Evolutionary conservation across 2,329 filamentous ascomycete species (phyloP), one percentile per base, ranked within the genome.

Genomic region (Trichophyton equinum): DNA sequence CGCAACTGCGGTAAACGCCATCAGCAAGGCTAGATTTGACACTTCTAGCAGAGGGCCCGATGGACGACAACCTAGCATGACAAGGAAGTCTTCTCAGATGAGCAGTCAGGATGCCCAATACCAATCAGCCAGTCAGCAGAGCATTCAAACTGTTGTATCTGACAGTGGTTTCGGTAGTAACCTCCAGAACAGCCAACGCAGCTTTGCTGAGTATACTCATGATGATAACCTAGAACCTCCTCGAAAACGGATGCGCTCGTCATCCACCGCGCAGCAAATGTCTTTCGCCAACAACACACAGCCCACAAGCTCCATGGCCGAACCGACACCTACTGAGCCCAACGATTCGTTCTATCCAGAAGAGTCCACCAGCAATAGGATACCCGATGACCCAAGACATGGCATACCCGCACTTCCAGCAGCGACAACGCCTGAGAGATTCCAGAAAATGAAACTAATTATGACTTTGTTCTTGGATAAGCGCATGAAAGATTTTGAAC

Each of bases 21-120:
- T 99, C 74, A 96, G 89, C 81, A 96, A 97, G 77, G 92, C 94
- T 15, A 84, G 92, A 11, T 87, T 96, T 68, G 91, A 96, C 71
- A 96, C 91, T 1, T 86, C 82, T 6, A 87, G 87, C 3, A 80
- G 88, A 55, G 74, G 75, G 36, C 85, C 82, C 66, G 84, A 85
- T 7, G 83, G 83, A 1, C 81, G 85, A 25, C 81, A 85, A 47
- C 83, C 87, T 0, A 81, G 85, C 42, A 85, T 86, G 66, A 87
- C 88, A 67, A 85, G 84, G 69, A 82, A 87, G 61, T 85, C 88
- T 67, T 81, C 85, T 3, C 87, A 87, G 59, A 75, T 81, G 64
- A 77, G 76, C 62, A 82, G 79, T 67, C 83, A 85, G 67, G 80
- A 82, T 53, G 81, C 88, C 68, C 80, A 87, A 62, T 81, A 86